These are phyloP conservation scores for Thalassiosira allenii DNA, from an alignment of 352 stramenopile species.

Conservation along the genomic window DNA sequence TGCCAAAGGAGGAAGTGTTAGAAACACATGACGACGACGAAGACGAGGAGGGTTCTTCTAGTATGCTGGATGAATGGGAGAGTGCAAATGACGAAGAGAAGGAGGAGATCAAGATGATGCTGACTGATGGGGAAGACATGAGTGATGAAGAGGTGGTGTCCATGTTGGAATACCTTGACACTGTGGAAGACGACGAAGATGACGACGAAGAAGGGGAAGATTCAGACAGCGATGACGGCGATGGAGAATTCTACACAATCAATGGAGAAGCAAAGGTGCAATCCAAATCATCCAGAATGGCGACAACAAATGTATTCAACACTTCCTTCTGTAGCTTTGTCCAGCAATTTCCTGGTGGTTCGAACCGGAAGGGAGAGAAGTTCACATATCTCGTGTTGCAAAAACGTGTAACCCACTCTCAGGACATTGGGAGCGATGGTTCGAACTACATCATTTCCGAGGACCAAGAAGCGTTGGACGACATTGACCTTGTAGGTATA, in stretches of 20 bases:
- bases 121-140: slow-evolving; percentile 33
- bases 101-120: slow-evolving; percentile 10
- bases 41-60: too few relatives aligned
- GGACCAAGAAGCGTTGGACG: slow-evolving; percentile 10
- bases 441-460: slow-evolving; percentile 7
- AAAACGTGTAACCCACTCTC: slow-evolving; percentile 55
- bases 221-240: slow-evolving; percentile 36
- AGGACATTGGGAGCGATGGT: too few relatives aligned
- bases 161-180: slow-evolving; percentile 28
- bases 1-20: not conserved
- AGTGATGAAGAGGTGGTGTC: slow-evolving; percentile 28
- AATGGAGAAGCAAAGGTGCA: slow-evolving; percentile 14
- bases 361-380: slow-evolving; percentile 71
- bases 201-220: slow-evolving; percentile 42
- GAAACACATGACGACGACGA: slow-evolving; percentile 3
- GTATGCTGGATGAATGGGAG: too few relatives aligned
- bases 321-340: slow-evolving; percentile 83
- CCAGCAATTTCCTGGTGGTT: slow-evolving; percentile 69
- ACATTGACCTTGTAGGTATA: slow-evolving; percentile 50
- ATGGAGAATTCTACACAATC: slow-evolving; percentile 33
- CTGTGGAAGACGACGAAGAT: slow-evolving; percentile 41
- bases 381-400: slow-evolving; percentile 84
- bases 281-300: slow-evolving; percentile 18
- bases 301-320: slow-evolving; percentile 66
- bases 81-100: too few relatives aligned